Evolutionary conservation across 2,329 filamentous ascomycete genomes (phyloP).

Genomic region (Plectosphaerella sp.): DNA sequence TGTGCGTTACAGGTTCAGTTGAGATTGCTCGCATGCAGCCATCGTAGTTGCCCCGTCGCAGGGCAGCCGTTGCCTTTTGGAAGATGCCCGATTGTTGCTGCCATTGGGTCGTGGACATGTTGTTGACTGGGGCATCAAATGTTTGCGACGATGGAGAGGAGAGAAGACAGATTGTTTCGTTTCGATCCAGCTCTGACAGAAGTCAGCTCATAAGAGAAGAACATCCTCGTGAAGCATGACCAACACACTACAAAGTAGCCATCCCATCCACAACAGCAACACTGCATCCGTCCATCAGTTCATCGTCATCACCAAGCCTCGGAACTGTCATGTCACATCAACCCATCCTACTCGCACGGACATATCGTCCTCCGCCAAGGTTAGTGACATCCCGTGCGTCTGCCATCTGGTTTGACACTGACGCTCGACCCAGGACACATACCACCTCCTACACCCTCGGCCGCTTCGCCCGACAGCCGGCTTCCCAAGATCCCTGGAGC

Average conservation of each 20-base stretch:
- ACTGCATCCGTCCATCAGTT: too few species aligned
- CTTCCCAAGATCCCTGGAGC: conserved; percentile 5
- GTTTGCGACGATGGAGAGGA: not conserved
- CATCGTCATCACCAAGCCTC: too few species aligned
- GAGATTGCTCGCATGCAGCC: not conserved
- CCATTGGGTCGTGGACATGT: conserved; percentile 8
- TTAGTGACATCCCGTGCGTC: not conserved
- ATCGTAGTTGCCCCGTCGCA: conserved; percentile 7
- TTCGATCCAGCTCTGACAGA: too few species aligned
- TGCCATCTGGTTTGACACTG: not conserved
- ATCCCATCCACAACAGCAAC: too few species aligned
- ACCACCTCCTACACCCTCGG: conserved; percentile 5
- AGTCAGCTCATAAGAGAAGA: too few species aligned
- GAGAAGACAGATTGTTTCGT: too few species aligned
- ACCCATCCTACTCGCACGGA: too few species aligned
- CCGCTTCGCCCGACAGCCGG: conserved; percentile 5
- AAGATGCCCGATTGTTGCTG: not conserved
- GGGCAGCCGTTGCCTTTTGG: conserved; percentile 4
- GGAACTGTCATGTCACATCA: too few species aligned
- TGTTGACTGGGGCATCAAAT: not conserved
- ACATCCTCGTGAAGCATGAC: too few species aligned
- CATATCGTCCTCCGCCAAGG: too few species aligned
- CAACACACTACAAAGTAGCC: too few species aligned
- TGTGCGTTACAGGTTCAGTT: conserved; percentile 10
- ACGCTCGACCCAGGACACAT: conserved; percentile 2